Evolutionary conservation across 371 early-diverging fungal genomes (phyloP), one percentile per base, ranked within the genome.

Genomic region (Circinella minor): DNA sequence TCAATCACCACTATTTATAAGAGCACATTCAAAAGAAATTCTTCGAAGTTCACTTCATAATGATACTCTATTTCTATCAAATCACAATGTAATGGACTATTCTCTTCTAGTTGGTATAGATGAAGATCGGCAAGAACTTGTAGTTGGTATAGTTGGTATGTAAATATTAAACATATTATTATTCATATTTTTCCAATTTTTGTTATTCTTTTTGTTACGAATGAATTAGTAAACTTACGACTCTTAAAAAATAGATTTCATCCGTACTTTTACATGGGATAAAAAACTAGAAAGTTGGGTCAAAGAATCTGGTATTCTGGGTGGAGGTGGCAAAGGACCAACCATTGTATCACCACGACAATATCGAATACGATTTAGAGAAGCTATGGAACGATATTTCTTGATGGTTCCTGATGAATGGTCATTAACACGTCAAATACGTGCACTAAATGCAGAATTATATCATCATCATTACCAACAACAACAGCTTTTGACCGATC

Each of bases 231-330:
- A 15, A 13, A 51, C 51, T n/a, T 7, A 17, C 51, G n/a, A 2
- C 1, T 13, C 8, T 13, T 17, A 51, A 57, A 27, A 34, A 27
- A 37, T 61, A 89, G 98, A 98, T 76, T 98, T 95, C 77, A 97
- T 98, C 61, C 90, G 98, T 38, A 95, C 97, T 0, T 98, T 95
- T 75, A 98, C 98, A 0, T 98, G 98, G 98, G 97, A 97, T 78
- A 98, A 98, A 81, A 93, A 93, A 74, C 75, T 98, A 15, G 99
- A 98, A 75, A 93, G 90, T 68, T 95, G 95, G 94, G 97, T 97
- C 49, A 98, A 98, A 81, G 96, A 96, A 74, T 89, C 96, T 0
- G 93, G 92, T 7, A 86, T 94, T 61, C 72, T 96, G 47, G 94
- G 96, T 36, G 93, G 94, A 3, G 94, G 95, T 13, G 94, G 95